These are phyloP conservation scores for Boletellus sp. DNA, from an alignment of 768 basidiomycete species.

Conservation along the genomic window DNA sequence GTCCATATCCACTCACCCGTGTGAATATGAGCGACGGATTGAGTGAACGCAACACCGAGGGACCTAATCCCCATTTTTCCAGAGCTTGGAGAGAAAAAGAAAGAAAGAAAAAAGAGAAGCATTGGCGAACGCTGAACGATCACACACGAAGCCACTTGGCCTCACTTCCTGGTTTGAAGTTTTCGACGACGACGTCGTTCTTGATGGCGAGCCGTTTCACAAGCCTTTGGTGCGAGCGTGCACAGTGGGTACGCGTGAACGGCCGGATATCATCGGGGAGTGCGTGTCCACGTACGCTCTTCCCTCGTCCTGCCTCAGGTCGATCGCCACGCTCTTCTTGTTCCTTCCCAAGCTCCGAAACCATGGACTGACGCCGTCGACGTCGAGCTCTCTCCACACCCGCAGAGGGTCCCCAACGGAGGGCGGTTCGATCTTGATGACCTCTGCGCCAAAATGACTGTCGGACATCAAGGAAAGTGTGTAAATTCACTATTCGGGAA, in stretches of 20 bases:
- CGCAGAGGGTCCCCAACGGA: constrained; percentile 61
- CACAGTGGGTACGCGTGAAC: neutral
- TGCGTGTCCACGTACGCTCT: constrained; percentile 35
- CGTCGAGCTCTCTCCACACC: constrained; percentile 67
- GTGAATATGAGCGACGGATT: constrained; percentile 90
- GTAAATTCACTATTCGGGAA: neutral
- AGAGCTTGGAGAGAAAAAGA: constrained; percentile 41
- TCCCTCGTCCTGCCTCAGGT: constrained; percentile 57
- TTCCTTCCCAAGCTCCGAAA: constrained; percentile 68
- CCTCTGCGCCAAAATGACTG: constrained; percentile 69
- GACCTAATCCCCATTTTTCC: constrained; percentile 67
- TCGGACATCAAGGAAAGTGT: neutral
- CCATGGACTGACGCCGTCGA: constrained; percentile 71
- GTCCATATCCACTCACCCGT: constrained; percentile 75
- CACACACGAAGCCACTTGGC: neutral
- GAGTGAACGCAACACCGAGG: constrained; percentile 55
- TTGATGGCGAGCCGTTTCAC: constrained; percentile 58
- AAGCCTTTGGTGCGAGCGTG: constrained; percentile 37
- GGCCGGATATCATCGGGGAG: neutral
- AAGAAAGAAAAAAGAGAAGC: neutral
- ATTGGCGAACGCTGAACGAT: neutral
- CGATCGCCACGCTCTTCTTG: constrained; percentile 71
- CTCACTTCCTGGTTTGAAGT: constrained; percentile 74
- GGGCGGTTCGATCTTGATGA: constrained; percentile 71
- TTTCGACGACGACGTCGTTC: constrained; percentile 67